Conservation (phyloP, 805 yeast species). For the Teunomyces pallodes region DNA sequence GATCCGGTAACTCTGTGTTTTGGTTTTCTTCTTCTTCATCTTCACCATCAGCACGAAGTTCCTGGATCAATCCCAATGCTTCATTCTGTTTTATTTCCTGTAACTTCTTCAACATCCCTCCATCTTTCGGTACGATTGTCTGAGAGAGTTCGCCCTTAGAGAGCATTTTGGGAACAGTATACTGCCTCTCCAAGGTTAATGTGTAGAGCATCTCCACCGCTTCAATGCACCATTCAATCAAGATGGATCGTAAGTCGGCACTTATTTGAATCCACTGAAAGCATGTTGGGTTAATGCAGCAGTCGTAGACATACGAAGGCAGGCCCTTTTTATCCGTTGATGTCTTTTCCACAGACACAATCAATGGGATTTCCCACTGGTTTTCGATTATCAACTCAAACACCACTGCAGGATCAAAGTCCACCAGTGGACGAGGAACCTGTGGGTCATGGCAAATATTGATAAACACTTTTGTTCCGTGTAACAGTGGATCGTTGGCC, state of each 20-base stretch:
- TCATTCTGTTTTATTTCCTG: conserved; percentile 39
- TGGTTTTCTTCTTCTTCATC: conserved; percentile 11
- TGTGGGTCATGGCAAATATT: conserved; percentile 68
- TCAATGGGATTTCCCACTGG: conserved; percentile 84
- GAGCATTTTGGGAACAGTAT: conserved; percentile 67
- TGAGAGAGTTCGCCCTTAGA: conserved; percentile 60
- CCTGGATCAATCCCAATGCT: conserved; percentile 43
- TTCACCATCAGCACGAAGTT: conserved; percentile 19
- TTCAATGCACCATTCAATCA: conserved; percentile 83
- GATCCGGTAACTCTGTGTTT: conserved; percentile 22
- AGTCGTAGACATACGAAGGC: conserved; percentile 67
- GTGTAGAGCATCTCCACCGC: conserved; percentile 59
- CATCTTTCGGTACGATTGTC: conserved; percentile 45
- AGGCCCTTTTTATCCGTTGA: conserved; percentile 71
- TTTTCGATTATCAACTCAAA: conserved; percentile 64
- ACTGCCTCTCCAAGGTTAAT: conserved; percentile 58
- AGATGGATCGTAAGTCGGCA: conserved; percentile 56
- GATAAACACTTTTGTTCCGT: conserved; percentile 63
- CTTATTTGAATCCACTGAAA: conserved; percentile 61
- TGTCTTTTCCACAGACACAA: conserved; percentile 56
- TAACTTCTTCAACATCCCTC: conserved; percentile 37
- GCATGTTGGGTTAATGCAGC: conserved; percentile 67
- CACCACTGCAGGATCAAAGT: conserved; percentile 55
- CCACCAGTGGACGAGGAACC: conserved; percentile 60
- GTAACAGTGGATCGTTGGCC: background rate